Conservation (phyloP, 371 early-diverging fungal species). For the Coemansia sp. region DNA sequence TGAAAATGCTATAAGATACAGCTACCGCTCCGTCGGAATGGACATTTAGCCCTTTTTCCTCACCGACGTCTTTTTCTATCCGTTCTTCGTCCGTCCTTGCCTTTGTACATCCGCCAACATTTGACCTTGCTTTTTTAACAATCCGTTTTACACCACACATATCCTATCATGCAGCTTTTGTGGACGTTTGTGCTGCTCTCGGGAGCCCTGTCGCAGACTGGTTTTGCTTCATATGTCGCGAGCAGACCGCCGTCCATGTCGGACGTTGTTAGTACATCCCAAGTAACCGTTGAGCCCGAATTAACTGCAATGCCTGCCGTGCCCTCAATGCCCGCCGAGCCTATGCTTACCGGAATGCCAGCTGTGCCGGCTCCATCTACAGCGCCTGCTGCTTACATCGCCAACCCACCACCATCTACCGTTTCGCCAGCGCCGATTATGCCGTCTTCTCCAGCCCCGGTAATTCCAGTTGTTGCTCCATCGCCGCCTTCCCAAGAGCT, state of each 20-base stretch:
- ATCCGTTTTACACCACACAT: not conserved
- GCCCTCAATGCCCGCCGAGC: not conserved
- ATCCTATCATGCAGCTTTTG: slow-evolving; percentile 26
- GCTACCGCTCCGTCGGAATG: not conserved
- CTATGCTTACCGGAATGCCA: slow-evolving; percentile 4
- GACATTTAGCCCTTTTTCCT: not conserved
- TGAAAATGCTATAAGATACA: not conserved
- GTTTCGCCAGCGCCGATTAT: not conserved
- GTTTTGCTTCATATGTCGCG: slow-evolving; percentile 22
- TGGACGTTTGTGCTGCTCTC: slow-evolving; percentile 37
- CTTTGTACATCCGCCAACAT: not conserved
- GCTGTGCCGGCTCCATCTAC: slow-evolving; percentile 12
- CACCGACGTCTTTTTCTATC: not conserved
- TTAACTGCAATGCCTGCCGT: slow-evolving; percentile 7
- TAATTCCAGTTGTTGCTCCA: not conserved
- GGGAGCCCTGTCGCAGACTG: slow-evolving; percentile 27
- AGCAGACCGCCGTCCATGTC: slow-evolving; percentile 15
- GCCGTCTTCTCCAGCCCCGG: slow-evolving; percentile 17
- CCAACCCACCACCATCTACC: slow-evolving; percentile 18
- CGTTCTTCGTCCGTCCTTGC: not conserved
- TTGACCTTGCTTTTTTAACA: not conserved
- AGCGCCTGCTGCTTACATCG: slow-evolving; percentile 25
- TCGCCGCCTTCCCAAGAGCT: slow-evolving; percentile 5
- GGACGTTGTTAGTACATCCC: not conserved
- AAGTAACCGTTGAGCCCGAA: not conserved